These are phyloP conservation scores for Hirsutella rhossiliensis DNA, from an alignment of 2,329 filamentous ascomycete species.

Conservation along the genomic window DNA sequence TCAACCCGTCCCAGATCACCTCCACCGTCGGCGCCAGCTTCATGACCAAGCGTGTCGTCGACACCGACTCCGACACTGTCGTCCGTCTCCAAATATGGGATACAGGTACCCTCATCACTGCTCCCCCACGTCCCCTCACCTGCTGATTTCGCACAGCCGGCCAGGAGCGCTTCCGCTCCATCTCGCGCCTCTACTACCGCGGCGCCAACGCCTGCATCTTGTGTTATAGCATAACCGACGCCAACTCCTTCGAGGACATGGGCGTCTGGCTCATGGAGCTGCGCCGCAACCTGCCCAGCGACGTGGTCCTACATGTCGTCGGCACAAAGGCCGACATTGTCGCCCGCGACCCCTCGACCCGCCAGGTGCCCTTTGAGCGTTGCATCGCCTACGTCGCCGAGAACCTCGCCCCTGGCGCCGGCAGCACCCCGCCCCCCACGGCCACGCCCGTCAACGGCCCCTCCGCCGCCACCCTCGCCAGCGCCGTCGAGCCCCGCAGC, in stretches of 20 bases:
- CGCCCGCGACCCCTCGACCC: constrained; percentile 62
- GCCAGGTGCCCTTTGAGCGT: constrained; percentile 85
- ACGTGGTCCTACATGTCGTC: constrained; percentile 86
- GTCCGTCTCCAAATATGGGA: constrained; percentile 96
- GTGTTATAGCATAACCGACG: constrained; percentile 88
- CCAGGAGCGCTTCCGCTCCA: constrained; percentile 89
- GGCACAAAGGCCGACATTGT: constrained; percentile 91
- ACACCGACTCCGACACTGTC: constrained; percentile 72
- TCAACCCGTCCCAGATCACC: constrained; percentile 49
- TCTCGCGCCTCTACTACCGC: constrained; percentile 91
- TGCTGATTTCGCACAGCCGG: constrained; percentile 40
- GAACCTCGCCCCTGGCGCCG: constrained; percentile 63
- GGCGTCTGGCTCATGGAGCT: constrained; percentile 81
- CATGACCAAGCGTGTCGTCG: constrained; percentile 67
- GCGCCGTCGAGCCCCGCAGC: constrained; percentile 39
- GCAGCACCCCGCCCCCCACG: constrained; percentile 55
- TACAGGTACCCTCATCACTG: constrained; percentile 42
- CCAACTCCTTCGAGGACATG: constrained; percentile 81
- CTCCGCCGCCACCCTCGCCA: constrained; percentile 10
- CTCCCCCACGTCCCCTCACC: constrained; percentile 2
- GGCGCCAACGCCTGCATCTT: constrained; percentile 89
- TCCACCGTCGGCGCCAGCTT: constrained; percentile 75
- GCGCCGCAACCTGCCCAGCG: constrained; percentile 61
- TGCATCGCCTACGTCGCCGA: constrained; percentile 95
- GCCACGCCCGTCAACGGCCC: constrained; percentile 28